Evolutionary conservation across 352 stramenopile species (phyloP).

Genomic region (Pythium dissotocum): DNA sequence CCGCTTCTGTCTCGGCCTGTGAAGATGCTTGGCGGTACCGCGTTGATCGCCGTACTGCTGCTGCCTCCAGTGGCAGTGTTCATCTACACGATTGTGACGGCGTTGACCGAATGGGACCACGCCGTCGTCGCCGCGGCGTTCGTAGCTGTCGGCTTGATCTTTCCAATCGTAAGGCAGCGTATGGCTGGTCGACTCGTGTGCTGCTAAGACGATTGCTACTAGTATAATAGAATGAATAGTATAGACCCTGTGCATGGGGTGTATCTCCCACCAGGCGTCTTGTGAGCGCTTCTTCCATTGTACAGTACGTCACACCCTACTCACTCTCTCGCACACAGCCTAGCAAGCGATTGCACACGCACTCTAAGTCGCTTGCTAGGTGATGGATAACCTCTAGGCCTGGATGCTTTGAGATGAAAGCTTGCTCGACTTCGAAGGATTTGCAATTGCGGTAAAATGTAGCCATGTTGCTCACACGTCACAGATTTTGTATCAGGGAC

Average conservation of each 20-base stretch:
- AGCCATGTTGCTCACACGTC: not conserved
- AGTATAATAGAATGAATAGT: too few relatives aligned
- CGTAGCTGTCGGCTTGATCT: not conserved
- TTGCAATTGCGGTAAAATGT: too few relatives aligned
- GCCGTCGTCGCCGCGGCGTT: slow-evolving; percentile 12
- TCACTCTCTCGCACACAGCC: too few relatives aligned
- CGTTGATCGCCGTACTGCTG: not conserved
- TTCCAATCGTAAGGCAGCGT: not conserved
- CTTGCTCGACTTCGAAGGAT: too few relatives aligned
- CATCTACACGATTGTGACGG: slow-evolving; percentile 5
- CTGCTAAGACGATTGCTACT: not conserved
- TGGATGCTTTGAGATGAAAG: too few relatives aligned
- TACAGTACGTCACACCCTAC: too few relatives aligned
- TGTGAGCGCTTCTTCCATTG: too few relatives aligned
- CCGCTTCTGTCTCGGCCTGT: slow-evolving; percentile 43
- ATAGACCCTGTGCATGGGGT: too few relatives aligned
- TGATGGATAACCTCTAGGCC: too few relatives aligned
- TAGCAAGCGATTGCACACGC: too few relatives aligned
- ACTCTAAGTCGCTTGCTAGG: too few relatives aligned
- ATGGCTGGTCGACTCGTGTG: not conserved
- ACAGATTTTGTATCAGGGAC: not conserved
- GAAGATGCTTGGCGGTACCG: slow-evolving; percentile 13
- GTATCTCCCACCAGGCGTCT: too few relatives aligned
- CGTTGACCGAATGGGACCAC: slow-evolving; percentile 4
- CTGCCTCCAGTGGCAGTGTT: not conserved